These are phyloP conservation scores for Alternaria atra DNA, from an alignment of 2,329 filamentous ascomycete genomes.

Conservation along the genomic window DNA sequence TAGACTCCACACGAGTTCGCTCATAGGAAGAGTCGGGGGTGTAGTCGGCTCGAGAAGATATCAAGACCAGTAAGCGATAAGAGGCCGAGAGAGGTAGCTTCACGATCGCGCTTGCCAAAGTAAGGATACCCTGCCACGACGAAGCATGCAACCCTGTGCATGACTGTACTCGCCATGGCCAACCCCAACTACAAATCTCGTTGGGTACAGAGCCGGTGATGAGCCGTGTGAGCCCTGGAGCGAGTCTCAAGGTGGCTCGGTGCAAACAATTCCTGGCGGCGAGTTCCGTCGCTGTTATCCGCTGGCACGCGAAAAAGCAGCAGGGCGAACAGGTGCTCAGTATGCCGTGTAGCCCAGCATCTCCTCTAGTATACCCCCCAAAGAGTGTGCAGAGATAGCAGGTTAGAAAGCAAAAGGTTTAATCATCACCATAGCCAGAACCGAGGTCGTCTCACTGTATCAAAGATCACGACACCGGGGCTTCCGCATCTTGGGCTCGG, in stretches of 20 bases:
- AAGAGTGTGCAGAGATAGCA: not conserved
- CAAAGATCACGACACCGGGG: slow-evolving; percentile 14
- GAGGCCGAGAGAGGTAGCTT: not conserved
- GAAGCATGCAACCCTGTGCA: not conserved
- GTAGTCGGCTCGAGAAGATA: not conserved
- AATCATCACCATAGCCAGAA: not conserved
- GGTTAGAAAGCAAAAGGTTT: not conserved
- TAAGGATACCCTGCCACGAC: not conserved
- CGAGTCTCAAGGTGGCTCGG: not conserved
- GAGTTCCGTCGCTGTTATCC: slow-evolving; percentile 5
- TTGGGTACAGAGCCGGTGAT: not conserved
- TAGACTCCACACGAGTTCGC: not conserved
- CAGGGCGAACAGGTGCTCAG: slow-evolving; percentile 3
- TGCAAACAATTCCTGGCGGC: slow-evolving; percentile 9
- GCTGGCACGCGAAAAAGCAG: slow-evolving; percentile 13
- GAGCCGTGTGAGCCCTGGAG: not conserved
- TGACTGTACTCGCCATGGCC: slow-evolving; percentile 2
- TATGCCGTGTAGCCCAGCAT: not conserved
- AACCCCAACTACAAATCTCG: not conserved
- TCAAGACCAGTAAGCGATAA: not conserved
- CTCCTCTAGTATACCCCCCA: not conserved
- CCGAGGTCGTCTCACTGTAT: slow-evolving; percentile 19
- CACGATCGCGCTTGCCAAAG: not conserved
- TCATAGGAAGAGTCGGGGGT: not conserved
- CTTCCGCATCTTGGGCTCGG: slow-evolving; percentile 11